These are phyloP conservation scores for Voacanga thouarsii DNA, from an alignment of 257 asterid species.

Conservation along the genomic window DNA sequence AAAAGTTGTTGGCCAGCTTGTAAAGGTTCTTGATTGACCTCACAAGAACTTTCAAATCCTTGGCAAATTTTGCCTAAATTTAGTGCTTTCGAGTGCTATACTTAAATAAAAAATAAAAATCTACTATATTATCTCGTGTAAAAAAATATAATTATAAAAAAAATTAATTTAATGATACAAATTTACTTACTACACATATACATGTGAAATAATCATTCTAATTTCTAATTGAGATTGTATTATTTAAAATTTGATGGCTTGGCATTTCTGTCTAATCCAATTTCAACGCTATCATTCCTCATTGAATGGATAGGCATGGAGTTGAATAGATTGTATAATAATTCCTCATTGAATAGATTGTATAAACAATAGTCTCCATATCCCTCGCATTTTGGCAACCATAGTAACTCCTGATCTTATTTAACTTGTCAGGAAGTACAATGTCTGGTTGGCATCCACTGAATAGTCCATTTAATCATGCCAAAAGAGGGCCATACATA, in stretches of 20 bases:
- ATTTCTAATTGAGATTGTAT: too few species aligned
- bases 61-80: background rate
- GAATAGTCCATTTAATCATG: constrained; percentile 30
- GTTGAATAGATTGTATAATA: too few species aligned
- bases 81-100: too few species aligned
- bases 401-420: constrained; percentile 8
- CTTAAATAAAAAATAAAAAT: too few species aligned
- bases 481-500: constrained; percentile 29
- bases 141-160: too few species aligned
- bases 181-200: too few species aligned
- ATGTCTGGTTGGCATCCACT: constrained; percentile 49
- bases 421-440: constrained; percentile 12
- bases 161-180: too few species aligned
- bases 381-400: background rate
- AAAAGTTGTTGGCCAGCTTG: constrained; percentile 11
- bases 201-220: too few species aligned
- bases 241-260: too few species aligned
- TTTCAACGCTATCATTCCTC: background rate
- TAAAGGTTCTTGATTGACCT: background rate
- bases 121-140: too few species aligned
- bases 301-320: background rate
- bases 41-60: background rate
- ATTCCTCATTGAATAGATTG: background rate
- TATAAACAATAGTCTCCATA: background rate
- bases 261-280: background rate